These are phyloP conservation scores for Gleditsia sinensis DNA, from an alignment of 306 rosid genomes.

Conservation along the genomic window DNA sequence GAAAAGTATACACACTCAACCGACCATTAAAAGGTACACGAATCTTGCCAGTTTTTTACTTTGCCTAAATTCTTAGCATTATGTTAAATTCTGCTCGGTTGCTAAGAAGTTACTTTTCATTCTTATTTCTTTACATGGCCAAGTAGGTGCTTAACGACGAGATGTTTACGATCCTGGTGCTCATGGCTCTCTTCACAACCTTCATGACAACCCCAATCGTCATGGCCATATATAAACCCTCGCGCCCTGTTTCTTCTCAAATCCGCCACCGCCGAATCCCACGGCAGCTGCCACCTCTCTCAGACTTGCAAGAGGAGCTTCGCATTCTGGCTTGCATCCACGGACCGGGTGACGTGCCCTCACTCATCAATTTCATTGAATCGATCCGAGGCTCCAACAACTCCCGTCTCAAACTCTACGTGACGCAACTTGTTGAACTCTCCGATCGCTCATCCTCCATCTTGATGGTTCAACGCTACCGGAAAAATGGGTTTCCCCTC, in stretches of 20 bases:
- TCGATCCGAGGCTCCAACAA: conserved; percentile 29
- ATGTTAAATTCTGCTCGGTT: no score
- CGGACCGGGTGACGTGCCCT: conserved; percentile 35
- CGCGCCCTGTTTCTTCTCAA: conserved; percentile 7
- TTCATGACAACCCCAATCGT: conserved; percentile 51
- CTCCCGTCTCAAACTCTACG: conserved; percentile 38
- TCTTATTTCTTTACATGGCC: not conserved
- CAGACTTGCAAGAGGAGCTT: conserved; percentile 31
- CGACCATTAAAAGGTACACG: not conserved
- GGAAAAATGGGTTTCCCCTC: conserved; percentile 44
- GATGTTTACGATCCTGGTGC: conserved; percentile 45
- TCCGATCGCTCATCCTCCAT: conserved; percentile 52
- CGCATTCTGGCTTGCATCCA: conserved; percentile 52
- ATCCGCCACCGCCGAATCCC: not conserved
- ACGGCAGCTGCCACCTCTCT: conserved; percentile 6
- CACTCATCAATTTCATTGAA: conserved; percentile 43
- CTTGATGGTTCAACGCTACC: conserved; percentile 42
- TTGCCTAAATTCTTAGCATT: not conserved
- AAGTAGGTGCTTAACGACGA: conserved; percentile 46
- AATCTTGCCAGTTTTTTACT: no score
- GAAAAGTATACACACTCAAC: no score
- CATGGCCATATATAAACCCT: conserved; percentile 40
- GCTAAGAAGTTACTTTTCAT: no score
- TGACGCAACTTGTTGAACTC: conserved; percentile 45
- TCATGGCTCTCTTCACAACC: conserved; percentile 54